A percentile compares a stretch with the other conserved stretches of the same genome.
These are phyloP conservation scores for Pharus latifolius DNA, from an alignment of 176 grass and related monocot species.

Conservation along the genomic window DNA sequence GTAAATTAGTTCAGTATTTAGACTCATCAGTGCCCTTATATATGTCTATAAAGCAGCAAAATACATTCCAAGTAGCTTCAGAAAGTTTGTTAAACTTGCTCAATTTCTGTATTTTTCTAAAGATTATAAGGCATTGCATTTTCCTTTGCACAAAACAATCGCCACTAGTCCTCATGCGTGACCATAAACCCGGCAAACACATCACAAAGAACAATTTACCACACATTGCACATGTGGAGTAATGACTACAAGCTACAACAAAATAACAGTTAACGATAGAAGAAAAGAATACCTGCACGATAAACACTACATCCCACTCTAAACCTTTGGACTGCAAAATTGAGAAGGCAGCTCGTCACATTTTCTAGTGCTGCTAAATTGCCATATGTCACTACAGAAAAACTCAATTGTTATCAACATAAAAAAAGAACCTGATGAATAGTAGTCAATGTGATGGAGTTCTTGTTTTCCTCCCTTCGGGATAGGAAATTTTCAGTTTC, in stretches of 20 bases:
- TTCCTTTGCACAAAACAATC: not conserved
- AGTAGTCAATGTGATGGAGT: constrained; percentile 86
- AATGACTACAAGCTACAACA: too few species aligned
- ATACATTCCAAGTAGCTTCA: not conserved
- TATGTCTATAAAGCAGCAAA: not conserved
- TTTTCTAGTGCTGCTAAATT: not conserved
- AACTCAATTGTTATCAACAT: constrained; percentile 1
- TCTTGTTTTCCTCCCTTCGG: constrained; percentile 75
- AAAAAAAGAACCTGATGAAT: constrained; percentile 76
- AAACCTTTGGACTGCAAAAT: constrained; percentile 86
- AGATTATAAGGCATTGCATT: not conserved
- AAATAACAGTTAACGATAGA: too few species aligned
- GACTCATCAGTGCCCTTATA: not conserved
- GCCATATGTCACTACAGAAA: not conserved
- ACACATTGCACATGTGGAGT: too few species aligned
- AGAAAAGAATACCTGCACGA: constrained; percentile 73
- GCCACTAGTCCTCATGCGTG: not conserved
- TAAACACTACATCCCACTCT: constrained; percentile 96
- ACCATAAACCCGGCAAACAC: not conserved
- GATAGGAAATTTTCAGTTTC: constrained; percentile 84
- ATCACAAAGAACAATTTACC: too few species aligned
- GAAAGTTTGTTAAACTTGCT: not conserved
- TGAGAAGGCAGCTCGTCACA: constrained; percentile 7
- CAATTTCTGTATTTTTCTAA: not conserved
- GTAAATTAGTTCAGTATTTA: not conserved